Conservation (phyloP, 768 basidiomycete species). For the Mrakia hoshinonis region DNA sequence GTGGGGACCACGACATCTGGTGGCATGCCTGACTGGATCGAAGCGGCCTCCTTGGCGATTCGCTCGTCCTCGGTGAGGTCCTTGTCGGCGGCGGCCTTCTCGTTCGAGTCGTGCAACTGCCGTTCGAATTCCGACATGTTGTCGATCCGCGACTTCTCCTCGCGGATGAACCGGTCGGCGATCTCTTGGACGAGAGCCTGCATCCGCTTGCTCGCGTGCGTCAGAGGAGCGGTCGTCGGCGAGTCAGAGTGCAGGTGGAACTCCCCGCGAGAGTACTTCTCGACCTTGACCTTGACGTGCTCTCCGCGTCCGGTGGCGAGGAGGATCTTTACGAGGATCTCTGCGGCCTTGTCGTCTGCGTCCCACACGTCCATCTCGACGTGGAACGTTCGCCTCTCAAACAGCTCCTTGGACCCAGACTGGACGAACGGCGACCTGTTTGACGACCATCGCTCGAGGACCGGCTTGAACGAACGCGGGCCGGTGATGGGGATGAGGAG, state of each 20-base stretch:
- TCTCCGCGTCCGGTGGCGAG: slow-evolving; percentile 26
- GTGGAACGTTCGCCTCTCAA: slow-evolving; percentile 19
- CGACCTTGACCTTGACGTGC: slow-evolving; percentile 24
- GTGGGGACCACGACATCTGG: too few relatives aligned
- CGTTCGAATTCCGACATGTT: too few relatives aligned
- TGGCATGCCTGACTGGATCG: too few relatives aligned
- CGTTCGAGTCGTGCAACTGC: neutral
- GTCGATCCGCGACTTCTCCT: neutral
- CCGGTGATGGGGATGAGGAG: slow-evolving; percentile 24
- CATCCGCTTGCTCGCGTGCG: neutral
- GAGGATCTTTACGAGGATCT: slow-evolving; percentile 25
- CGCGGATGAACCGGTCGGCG: slow-evolving; percentile 15
- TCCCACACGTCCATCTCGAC: slow-evolving; percentile 23
- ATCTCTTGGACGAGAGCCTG: slow-evolving; percentile 11
- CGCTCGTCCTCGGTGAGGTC: neutral
- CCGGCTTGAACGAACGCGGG: neutral
- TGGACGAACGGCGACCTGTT: slow-evolving; percentile 22
- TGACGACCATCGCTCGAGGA: slow-evolving; percentile 24
- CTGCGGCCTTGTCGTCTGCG: slow-evolving; percentile 26
- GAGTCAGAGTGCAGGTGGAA: neutral
- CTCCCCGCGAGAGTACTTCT: slow-evolving; percentile 24
- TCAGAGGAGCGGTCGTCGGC: slow-evolving; percentile 3
- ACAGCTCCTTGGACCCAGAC: slow-evolving; percentile 19
- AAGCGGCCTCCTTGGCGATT: neutral
- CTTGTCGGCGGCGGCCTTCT: neutral